These are phyloP conservation scores for Rugonectria rugulosa DNA, from an alignment of 2,329 filamentous ascomycete species.

Conservation along the genomic window DNA sequence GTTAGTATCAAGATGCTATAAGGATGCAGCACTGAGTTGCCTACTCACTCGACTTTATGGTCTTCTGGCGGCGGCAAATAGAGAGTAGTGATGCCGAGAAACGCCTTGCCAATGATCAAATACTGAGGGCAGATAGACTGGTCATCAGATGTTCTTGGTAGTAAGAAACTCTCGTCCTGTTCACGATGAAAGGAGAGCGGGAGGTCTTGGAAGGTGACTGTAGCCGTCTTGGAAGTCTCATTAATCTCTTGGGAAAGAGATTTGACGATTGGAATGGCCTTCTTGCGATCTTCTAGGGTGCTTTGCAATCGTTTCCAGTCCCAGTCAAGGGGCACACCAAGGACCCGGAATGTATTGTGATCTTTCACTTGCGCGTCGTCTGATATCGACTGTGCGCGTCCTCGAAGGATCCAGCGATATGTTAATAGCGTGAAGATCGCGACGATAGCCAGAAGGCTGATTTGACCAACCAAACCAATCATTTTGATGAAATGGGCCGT, in stretches of 20 bases:
- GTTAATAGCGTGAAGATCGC: background rate
- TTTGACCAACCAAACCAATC: background rate
- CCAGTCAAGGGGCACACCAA: conserved; percentile 11
- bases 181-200: background rate
- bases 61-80: conserved; percentile 1
- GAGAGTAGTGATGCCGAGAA: conserved; percentile 15
- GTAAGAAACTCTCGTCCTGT: background rate
- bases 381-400: background rate
- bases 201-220: conserved; percentile 8
- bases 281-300: background rate
- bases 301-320: background rate
- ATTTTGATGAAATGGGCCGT: background rate
- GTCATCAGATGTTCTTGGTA: background rate
- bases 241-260: conserved; percentile 9
- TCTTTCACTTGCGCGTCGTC: background rate
- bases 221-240: conserved; percentile 2
- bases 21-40: background rate
- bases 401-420: background rate
- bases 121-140: background rate
- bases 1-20: background rate
- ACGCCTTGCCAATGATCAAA: conserved; percentile 4
- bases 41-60: conserved; percentile 12
- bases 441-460: background rate
- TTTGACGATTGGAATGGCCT: background rate
- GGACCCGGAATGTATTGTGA: conserved; percentile 7